Evolutionary conservation across 2,329 filamentous ascomycete genomes (phyloP), one percentile per base, ranked within the genome.

Genomic region (Emericellopsis cladophorae): DNA sequence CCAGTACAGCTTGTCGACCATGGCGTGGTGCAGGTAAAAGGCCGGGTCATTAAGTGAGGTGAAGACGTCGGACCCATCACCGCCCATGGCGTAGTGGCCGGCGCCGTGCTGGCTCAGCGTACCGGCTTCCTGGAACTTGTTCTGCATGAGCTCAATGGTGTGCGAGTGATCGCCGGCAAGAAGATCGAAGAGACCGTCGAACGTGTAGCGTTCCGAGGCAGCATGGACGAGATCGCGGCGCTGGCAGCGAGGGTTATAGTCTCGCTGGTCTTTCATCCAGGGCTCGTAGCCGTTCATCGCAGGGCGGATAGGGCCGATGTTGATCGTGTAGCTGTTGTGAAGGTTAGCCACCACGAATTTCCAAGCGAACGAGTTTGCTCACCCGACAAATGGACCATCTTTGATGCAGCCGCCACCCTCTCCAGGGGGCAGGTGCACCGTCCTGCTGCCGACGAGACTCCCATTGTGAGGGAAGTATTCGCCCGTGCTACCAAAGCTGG

Each of bases 351-450:
- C 18, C 18, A 21, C 18, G 18, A 21, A 5, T 21, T 21, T 3
- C 18, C 18, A 21, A 21, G 14, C 18, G 18, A 21, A 21, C 3
- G 18, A 21, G 26, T 29, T 7, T 7, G 7, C 26, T 29, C 7
- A 29, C 26, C 26, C 31, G 24, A 41, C 39, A 18, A 36, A 41
- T 0, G 72, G 72, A 0, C 72, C 72, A 0, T 54, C 57, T 32
- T 55, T 50, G 5, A 76, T 53, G 47, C 71, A 76, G 24, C 71
- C 75, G 36, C 75, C 75, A 10, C 75, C 74, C 8, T 62, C 61
- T 12, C 70, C 74, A 65, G 64, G 4, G 66, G 68, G 21, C 7
- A 67, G 39, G 14, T 39, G 32, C 14, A 48, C 36, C 2, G 31
- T n/a, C 9, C 42, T 44, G 35, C 46, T 37, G 15, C 43, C 40